phyloP scores from a whole-genome alignment of 2,329 filamentous ascomycete species.

The Sphaerostilbella broomeana region DNA sequence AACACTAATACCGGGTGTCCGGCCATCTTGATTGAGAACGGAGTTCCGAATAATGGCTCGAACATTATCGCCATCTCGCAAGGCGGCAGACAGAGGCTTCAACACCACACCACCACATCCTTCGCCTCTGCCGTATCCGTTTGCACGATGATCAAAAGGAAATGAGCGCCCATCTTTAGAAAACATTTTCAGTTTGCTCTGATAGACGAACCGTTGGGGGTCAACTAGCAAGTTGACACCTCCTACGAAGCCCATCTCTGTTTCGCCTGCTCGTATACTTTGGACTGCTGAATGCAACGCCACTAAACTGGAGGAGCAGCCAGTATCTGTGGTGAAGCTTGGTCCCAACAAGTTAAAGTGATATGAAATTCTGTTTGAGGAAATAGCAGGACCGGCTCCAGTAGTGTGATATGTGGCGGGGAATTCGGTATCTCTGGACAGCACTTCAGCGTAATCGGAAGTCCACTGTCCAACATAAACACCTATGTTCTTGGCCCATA shows the following conservation, averaged over 20 bases:
- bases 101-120: slow-evolving; percentile 45
- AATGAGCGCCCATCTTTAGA: neutral
- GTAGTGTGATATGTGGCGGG: slow-evolving; percentile 27
- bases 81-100: slow-evolving; percentile 44
- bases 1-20: slow-evolving; percentile 34
- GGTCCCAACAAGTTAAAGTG: slow-evolving; percentile 48
- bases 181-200: neutral
- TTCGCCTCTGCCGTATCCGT: slow-evolving; percentile 53
- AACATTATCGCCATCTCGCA: slow-evolving; percentile 43
- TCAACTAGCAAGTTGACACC: neutral
- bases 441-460: slow-evolving; percentile 39
- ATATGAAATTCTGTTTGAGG: slow-evolving; percentile 47
- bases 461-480: slow-evolving; percentile 42
- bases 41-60: slow-evolving; percentile 27
- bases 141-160: slow-evolving; percentile 24
- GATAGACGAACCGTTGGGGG: neutral
- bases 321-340: slow-evolving; percentile 44
- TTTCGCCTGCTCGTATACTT: slow-evolving; percentile 24
- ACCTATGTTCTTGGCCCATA: slow-evolving; percentile 38
- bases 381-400: slow-evolving; percentile 31
- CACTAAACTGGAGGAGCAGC: slow-evolving; percentile 41
- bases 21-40: slow-evolving; percentile 33
- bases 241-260: neutral
- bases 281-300: slow-evolving; percentile 44
- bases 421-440: slow-evolving; percentile 37